These are phyloP conservation scores for Suhomyces xylopsoci DNA, from an alignment of 805 yeast genomes.

Conservation along the genomic window DNA sequence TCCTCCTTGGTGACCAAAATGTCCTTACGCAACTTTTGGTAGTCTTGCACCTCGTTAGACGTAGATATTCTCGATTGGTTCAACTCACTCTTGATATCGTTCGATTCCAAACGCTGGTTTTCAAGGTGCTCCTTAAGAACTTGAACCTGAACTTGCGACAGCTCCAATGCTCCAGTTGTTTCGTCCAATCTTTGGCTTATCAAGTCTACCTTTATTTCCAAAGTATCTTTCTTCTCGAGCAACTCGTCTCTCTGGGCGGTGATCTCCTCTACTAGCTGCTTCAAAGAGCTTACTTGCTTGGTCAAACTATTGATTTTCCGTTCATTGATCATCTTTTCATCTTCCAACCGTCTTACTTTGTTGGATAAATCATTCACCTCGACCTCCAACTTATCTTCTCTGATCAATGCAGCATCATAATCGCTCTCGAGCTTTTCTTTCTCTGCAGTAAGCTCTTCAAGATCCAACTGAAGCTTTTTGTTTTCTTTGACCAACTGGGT, in stretches of 20 bases:
- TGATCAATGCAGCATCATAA: slow-evolving; percentile 38
- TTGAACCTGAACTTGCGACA: slow-evolving; percentile 25
- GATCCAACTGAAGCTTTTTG: slow-evolving; percentile 57
- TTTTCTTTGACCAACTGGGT: slow-evolving; percentile 62
- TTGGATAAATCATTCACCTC: slow-evolving; percentile 24
- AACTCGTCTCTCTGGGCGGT: slow-evolving; percentile 61
- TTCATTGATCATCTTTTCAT: slow-evolving; percentile 34
- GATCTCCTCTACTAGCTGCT: slow-evolving; percentile 59
- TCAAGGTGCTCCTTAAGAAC: slow-evolving; percentile 35
- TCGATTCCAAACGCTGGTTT: slow-evolving; percentile 31
- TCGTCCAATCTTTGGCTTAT: slow-evolving; percentile 27
- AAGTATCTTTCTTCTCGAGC: slow-evolving; percentile 32
- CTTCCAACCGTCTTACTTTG: slow-evolving; percentile 28
- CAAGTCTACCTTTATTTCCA: slow-evolving; percentile 29
- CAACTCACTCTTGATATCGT: slow-evolving; percentile 32
- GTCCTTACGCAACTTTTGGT: slow-evolving; percentile 43
- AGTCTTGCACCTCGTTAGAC: slow-evolving; percentile 30
- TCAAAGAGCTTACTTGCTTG: slow-evolving; percentile 55
- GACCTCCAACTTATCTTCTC: slow-evolving; percentile 36
- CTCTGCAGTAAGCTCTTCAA: slow-evolving; percentile 42
- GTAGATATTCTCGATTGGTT: slow-evolving; percentile 27
- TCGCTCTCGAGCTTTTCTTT: slow-evolving; percentile 27
- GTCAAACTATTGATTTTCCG: slow-evolving; percentile 32
- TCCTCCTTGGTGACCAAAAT: slow-evolving; percentile 61
- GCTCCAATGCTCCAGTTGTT: slow-evolving; percentile 19